Base-by-base conservation (phyloP, 495 filamentous ascomycete genomes). In the Geoglossum glabrum region DNA sequence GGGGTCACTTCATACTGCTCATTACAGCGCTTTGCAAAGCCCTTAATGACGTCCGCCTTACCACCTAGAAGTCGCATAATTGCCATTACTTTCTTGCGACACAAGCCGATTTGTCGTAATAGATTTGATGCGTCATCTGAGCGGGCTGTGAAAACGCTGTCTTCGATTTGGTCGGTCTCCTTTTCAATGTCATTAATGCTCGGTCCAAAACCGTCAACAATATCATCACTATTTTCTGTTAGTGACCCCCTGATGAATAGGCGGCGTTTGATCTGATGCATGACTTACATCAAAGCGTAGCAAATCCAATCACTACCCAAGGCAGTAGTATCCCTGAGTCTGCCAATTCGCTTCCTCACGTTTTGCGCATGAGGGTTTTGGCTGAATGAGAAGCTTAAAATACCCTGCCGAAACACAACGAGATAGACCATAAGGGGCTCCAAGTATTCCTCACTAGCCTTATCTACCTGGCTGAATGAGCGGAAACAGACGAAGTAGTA, bases 401-500 rank as follows among this genome's bases (percentile, higher is more conserved):
- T 85, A 8, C 92, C 93, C 70, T 97, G 87, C 30, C 92, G 85
- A 75, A 96, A 98, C 19, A 98, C 92, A 13, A 97, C 82, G 63
- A 94, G 90, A 63, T 97, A 98, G 60, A 95, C 82, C 68, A 96
- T 94, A 66, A 94, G 84, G 0, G 93, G 90, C 56, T 95, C 86
- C 65, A 92, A 78, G 57, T 80, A 86, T 59, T 82, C 69, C 63
- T 95, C 90, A 60, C 75, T 82, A 7, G 77, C 76, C 60, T 84
- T 82, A 63, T 93, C 88, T 62, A 81, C 71, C 60, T 89, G 87
- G 59, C 77, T 84, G 69, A 96, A 98, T 0, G 87, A 93, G 30
- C 90, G 82, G 77, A 97, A 98, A 67, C 86, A 94, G 55, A 95
- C 87, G 64, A 98, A 94, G 66, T 98, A 98, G 73, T 98, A 98